Evolutionary conservation across 2,329 filamentous ascomycete genomes (phyloP), one percentile per base, ranked within the genome.

Genomic region (Hymenoscyphus albidus): DNA sequence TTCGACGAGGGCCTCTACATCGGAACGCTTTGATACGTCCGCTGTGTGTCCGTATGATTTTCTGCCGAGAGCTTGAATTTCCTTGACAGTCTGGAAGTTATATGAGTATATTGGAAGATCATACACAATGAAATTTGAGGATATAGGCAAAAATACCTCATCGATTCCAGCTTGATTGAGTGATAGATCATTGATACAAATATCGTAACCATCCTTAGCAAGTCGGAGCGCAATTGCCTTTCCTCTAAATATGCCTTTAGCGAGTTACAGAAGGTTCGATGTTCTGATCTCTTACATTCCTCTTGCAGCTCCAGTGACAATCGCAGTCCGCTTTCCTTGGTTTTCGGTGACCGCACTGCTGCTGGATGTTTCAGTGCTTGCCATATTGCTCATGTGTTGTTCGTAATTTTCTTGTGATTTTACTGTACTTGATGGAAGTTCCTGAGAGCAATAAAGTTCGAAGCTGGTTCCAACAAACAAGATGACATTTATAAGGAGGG

Each of bases 171-270:
- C 69, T 60, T 80, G 75, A 67, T 88, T 85, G 14, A 81, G 78
- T 35, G 78, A 68, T 16, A 89, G 77, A 68, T 90, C 87, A 72
- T 88, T 89, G 68, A 90, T 78, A 71, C 85, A 88, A 59, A 91
- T 78, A 68, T 86, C 80, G 76, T 89, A 90, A 62, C 87, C 87
- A 67, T 90, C 88, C 27, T 79, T 76, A 5, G 87, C 87, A 16
- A 90, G 80, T 2, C 87, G 84, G 7, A 88, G 76, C 18, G 86
- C 87, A 62, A 88, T 87, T 22, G 85, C 81, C 70, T 83, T 85
- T 58, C 86, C 86, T 68, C 85, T 87, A 22, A 44, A 7, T 16
- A 63, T 10, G 16, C 59, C 12, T 55, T 64, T 67, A 39, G 57
- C 60, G 14, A 69, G 14, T 70, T 69, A 51, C 73, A 73, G 59